These are phyloP conservation scores for Termitomyces sp. DNA, from an alignment of 768 basidiomycete species.

Conservation along the genomic window DNA sequence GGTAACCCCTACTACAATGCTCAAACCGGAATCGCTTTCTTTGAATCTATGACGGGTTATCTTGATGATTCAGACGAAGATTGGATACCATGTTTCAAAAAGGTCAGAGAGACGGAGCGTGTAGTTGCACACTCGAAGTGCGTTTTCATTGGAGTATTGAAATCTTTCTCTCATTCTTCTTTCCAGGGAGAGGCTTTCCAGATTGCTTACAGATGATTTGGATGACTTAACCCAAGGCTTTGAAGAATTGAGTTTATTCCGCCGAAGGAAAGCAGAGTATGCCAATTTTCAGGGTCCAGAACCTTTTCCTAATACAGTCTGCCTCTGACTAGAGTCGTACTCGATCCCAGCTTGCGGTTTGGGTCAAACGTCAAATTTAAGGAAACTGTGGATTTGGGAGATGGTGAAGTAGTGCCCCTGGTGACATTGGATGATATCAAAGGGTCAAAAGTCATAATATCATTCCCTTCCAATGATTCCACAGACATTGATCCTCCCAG, in stretches of 20 bases:
- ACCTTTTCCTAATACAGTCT: neutral
- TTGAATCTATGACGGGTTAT: neutral
- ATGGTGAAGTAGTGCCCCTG: conserved; percentile 6
- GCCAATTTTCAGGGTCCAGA: neutral
- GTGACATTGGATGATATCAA: conserved; percentile 6
- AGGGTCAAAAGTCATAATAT: neutral
- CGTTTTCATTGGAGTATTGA: neutral
- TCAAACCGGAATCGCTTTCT: neutral
- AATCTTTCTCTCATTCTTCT: neutral
- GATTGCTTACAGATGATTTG: neutral
- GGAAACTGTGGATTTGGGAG: neutral
- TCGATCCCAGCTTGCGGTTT: neutral
- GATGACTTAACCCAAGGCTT: neutral
- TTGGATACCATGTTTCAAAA: neutral
- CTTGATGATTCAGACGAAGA: neutral
- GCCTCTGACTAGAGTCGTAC: conserved; percentile 1
- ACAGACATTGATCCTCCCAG: neutral
- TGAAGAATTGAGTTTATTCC: conserved; percentile 4
- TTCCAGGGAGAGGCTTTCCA: neutral
- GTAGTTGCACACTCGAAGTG: neutral
- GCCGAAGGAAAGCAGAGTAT: conserved; percentile 10
- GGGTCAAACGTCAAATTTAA: neutral
- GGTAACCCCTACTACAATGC: neutral
- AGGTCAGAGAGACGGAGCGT: neutral
- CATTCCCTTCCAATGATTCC: neutral